Conservation (phyloP, 1,139 yeast species). For the Lodderomyces orthopsilosis region DNA sequence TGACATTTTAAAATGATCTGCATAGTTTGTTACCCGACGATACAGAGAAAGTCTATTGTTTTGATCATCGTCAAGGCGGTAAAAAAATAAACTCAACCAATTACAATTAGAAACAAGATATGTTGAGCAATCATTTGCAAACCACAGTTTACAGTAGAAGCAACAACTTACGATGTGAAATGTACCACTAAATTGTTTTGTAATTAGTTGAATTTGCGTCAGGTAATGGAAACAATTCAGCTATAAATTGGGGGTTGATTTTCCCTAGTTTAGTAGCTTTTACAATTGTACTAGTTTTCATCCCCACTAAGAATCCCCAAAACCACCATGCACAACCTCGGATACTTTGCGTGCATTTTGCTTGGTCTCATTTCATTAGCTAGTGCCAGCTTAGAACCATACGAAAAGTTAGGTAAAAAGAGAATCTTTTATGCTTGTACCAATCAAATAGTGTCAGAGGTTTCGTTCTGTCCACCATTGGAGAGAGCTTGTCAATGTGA, state of each 20-base stretch:
- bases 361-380: neutral
- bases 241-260: neutral
- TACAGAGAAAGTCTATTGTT: neutral
- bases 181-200: neutral
- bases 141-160: too few species aligned
- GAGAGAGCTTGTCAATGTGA: constrained; percentile 9
- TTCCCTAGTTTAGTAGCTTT: neutral
- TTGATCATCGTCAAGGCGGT: neutral
- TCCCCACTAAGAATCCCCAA: neutral
- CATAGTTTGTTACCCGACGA: neutral
- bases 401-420: neutral
- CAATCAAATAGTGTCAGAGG: constrained; percentile 6
- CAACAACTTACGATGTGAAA: neutral
- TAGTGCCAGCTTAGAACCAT: neutral
- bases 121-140: too few species aligned
- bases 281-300: neutral
- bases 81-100: neutral
- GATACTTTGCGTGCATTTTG: neutral
- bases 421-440: constrained; percentile 8
- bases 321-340: neutral
- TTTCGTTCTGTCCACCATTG: constrained; percentile 5
- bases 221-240: neutral
- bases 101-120: too few species aligned
- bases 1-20: neutral
- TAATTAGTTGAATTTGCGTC: neutral